Evolutionary conservation across 1,139 yeast genomes (phyloP).

Genomic region (Ogataea hybrid): DNA sequence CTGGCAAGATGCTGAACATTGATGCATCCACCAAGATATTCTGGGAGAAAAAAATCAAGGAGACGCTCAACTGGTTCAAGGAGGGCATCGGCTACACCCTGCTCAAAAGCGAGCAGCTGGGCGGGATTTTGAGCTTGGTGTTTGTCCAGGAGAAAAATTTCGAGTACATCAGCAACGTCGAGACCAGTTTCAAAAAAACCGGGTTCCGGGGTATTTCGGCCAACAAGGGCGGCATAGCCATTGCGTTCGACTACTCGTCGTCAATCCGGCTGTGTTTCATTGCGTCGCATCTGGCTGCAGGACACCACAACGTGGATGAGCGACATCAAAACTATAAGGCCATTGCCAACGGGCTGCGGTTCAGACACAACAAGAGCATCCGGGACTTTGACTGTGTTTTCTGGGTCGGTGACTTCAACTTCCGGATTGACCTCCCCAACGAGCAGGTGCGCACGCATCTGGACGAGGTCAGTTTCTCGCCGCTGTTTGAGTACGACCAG

Average conservation of each 20-base stretch:
- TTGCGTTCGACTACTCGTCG: conserved; percentile 72
- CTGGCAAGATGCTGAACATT: conserved; percentile 83
- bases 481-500: conserved; percentile 74
- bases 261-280: conserved; percentile 75
- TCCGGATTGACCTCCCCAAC: conserved; percentile 71
- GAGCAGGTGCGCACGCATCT: conserved; percentile 60
- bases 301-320: conserved; percentile 78
- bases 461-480: conserved; percentile 28
- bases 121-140: conserved; percentile 81
- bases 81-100: conserved; percentile 43
- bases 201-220: conserved; percentile 95
- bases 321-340: conserved; percentile 86
- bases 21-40: conserved; percentile 67
- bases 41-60: conserved; percentile 76
- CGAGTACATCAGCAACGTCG: conserved; percentile 64
- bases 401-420: conserved; percentile 97
- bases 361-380: conserved; percentile 67
- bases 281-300: conserved; percentile 96
- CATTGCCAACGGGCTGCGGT: conserved; percentile 71
- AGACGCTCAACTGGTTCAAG: conserved; percentile 46
- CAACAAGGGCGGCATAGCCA: conserved; percentile 92
- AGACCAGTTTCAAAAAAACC: conserved; percentile 80
- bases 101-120: conserved; percentile 85
- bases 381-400: conserved; percentile 82
- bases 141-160: conserved; percentile 66